Evolutionary conservation across 371 early-diverging fungal species (phyloP), one percentile per base, ranked within the genome.

Genomic region (Syncephalastrum monosporum): DNA sequence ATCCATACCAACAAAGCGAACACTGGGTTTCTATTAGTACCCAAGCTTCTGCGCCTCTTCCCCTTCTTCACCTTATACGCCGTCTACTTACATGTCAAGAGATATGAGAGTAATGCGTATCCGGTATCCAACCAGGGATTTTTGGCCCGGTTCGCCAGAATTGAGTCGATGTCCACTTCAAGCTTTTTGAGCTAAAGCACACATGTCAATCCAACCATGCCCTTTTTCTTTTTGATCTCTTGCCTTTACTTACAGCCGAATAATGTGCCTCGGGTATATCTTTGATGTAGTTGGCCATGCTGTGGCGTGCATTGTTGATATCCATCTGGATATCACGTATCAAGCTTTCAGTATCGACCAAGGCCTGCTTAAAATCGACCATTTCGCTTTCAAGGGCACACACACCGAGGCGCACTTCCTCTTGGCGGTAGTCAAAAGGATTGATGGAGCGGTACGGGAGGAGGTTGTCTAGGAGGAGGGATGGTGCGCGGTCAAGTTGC

Each of bases 61-160:
- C 21, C 21, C 21, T 16, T 23, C 4, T 14, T 15, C 25, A 1
- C 27, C 21, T 21, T 21, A 21, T 49, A n/a, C 4, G 25, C 27
- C 23, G 16, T 13, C 27, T 15, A 61, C 61, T 62, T 65, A 77
- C 77, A 44, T 56, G 78, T 72, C 21, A 77, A 54, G 0, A 77
- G 33, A 55, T 77, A 77, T 4, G 78, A 78, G 6, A 78, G 67
- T 23, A 72, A 47, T 5, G 78, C 69, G 58, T 78, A 78, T 0
- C 72, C 78, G 7, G 71, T 75, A 53, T 78, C 78, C 10, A 75
- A 51, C 75, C 75, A 78, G 16, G 78, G 79, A 41, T 71, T 79
- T 41, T 79, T 74, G 6, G 79, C 74, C 46, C 79, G 63, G 42
- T 72, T 79, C 13, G 76, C 69, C 15, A 75, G 48, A 48, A 79